These are phyloP conservation scores for Salvia miltiorrhiza DNA, from an alignment of 257 asterid species.

Conservation along the genomic window DNA sequence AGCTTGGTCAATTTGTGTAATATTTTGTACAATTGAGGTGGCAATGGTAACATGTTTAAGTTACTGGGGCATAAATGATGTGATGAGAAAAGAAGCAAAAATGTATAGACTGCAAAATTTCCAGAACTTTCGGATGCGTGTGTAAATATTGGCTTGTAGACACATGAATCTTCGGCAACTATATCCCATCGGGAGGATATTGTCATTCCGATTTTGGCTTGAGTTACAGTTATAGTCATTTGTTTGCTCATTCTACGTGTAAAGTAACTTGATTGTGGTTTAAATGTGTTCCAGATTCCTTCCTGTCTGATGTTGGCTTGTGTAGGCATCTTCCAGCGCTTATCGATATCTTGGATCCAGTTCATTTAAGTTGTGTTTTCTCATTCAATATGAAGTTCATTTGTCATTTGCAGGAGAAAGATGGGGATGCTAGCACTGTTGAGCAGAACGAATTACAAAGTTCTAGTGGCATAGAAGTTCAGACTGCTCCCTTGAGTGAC, in stretches of 20 bases:
- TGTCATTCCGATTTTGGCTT: too few species aligned
- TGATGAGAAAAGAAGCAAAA: too few species aligned
- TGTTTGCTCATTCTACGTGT: too few species aligned
- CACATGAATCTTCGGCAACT: too few species aligned
- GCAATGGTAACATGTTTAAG: background rate
- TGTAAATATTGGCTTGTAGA: too few species aligned
- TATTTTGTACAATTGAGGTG: background rate
- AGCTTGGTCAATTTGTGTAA: background rate
- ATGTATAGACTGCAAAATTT: too few species aligned
- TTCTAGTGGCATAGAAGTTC: conserved; percentile 49
- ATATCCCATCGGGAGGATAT: too few species aligned
- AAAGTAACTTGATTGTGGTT: background rate
- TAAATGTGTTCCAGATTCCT: background rate
- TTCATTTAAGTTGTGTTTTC: background rate
- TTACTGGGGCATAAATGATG: too few species aligned
- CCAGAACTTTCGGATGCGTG: too few species aligned
- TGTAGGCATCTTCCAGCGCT: background rate
- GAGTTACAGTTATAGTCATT: too few species aligned
- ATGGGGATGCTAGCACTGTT: conserved; percentile 17
- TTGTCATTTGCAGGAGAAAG: conserved; percentile 42
- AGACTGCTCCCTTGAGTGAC: conserved; percentile 69
- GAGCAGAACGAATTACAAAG: conserved; percentile 30
- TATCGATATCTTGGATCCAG: conserved; percentile 5
- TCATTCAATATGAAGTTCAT: background rate
- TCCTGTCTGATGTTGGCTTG: background rate